Conservation (phyloP, 2,329 filamentous ascomycete genomes). For the Fusarium sp. region DNA sequence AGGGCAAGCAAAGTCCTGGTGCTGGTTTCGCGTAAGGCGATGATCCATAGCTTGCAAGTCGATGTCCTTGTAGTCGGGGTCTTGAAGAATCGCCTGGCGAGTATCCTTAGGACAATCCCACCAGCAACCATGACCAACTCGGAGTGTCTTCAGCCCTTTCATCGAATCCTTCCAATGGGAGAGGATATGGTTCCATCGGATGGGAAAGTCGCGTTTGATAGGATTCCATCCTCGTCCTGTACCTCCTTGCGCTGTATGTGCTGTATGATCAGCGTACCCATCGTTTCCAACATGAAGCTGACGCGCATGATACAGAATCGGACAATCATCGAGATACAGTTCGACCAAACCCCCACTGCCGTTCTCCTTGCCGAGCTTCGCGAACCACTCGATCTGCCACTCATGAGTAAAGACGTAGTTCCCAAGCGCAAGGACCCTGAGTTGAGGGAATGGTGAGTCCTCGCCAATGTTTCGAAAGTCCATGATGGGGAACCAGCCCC, state of each 20-base stretch:
- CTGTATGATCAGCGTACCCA: not conserved
- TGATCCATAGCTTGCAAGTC: not conserved
- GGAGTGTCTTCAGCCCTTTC: conserved; percentile 14
- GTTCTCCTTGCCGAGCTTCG: conserved; percentile 44
- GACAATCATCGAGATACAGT: conserved; percentile 55
- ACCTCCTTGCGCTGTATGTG: not conserved
- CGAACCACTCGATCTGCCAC: conserved; percentile 58
- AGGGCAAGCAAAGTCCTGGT: conserved; percentile 1
- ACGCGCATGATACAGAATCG: conserved; percentile 41
- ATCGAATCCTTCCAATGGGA: conserved; percentile 7
- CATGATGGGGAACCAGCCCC: conserved; percentile 52
- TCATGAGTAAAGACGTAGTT: conserved; percentile 55
- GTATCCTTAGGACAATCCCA: not conserved
- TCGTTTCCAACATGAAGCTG: not conserved
- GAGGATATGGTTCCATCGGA: conserved; percentile 26
- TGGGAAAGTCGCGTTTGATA: not conserved
- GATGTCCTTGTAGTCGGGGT: not conserved
- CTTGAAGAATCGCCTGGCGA: accelerated
- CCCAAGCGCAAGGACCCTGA: conserved; percentile 52
- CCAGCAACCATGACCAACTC: not conserved
- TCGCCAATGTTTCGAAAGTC: conserved; percentile 42
- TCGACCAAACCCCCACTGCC: conserved; percentile 43
- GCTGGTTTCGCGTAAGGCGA: not conserved
- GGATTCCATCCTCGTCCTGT: accelerated
- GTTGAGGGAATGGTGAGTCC: conserved; percentile 45